Conservation (phyloP, 1,139 yeast genomes). For the Geotrichum macrosporum region DNA sequence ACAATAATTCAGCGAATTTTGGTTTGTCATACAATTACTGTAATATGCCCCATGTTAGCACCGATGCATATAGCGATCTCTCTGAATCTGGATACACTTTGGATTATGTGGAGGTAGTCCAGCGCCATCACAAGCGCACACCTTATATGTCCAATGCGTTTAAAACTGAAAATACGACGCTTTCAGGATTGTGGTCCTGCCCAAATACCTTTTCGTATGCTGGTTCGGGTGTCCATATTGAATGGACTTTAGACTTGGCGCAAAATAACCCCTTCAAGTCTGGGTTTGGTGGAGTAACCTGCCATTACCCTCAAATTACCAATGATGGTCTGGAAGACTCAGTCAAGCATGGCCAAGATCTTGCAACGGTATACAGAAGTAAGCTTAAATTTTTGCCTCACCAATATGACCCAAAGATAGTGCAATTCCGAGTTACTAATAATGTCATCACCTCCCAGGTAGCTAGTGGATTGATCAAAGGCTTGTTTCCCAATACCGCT, state of each 20-base stretch:
- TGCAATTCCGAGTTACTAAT: conserved; percentile 38
- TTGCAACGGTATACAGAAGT: conserved; percentile 38
- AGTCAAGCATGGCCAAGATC: conserved; percentile 39
- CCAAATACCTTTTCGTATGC: conserved; percentile 23
- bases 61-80: conserved; percentile 33
- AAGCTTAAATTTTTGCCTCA: conserved; percentile 35
- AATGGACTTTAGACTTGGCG: no score
- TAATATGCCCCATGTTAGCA: conserved; percentile 41
- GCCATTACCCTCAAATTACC: conserved; percentile 42
- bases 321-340: conserved; percentile 41
- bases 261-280: conserved; percentile 21
- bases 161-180: conserved; percentile 32
- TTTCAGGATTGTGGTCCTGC: no score
- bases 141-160: conserved; percentile 37
- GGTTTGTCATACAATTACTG: conserved; percentile 45
- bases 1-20: no score
- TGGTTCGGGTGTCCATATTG: conserved; percentile 27
- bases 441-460: conserved; percentile 41
- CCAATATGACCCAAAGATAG: conserved; percentile 32
- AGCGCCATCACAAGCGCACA: conserved; percentile 43
- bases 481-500: conserved; percentile 43
- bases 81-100: conserved; percentile 31
- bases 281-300: conserved; percentile 34
- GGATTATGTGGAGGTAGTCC: conserved; percentile 40
- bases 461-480: conserved; percentile 37